Evolutionary conservation across 805 yeast species (phyloP).

Genomic region (Spathaspora boniae): DNA sequence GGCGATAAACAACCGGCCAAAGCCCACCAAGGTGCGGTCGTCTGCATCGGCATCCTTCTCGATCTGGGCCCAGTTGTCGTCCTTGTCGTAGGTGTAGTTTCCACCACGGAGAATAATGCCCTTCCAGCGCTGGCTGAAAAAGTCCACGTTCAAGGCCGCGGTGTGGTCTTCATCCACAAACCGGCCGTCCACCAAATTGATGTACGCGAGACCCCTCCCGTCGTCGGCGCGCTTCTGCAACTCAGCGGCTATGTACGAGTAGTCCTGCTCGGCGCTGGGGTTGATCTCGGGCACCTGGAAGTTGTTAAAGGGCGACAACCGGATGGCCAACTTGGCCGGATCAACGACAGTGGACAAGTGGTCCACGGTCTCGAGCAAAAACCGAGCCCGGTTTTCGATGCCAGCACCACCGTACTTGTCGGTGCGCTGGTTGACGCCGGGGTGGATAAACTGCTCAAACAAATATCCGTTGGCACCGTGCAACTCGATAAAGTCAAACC

Average conservation of each 20-base stretch:
- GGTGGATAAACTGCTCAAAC: conserved; percentile 35
- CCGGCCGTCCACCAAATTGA: conserved; percentile 28
- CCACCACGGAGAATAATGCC: conserved; percentile 17
- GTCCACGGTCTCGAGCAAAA: conserved; percentile 30
- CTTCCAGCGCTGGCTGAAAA: conserved; percentile 27
- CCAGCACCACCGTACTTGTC: conserved; percentile 30
- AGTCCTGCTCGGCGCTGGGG: conserved; percentile 25
- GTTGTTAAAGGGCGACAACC: conserved; percentile 34
- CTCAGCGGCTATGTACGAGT: conserved; percentile 26
- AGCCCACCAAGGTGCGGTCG: conserved; percentile 40
- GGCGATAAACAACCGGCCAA: conserved; percentile 37
- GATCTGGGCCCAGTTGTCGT: conserved; percentile 6
- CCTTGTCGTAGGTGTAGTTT: conserved; percentile 12
- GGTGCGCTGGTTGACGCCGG: conserved; percentile 30
- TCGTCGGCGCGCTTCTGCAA: conserved; percentile 27
- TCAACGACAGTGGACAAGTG: conserved; percentile 28
- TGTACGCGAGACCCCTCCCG: conserved; percentile 31
- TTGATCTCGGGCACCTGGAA: conserved; percentile 25
- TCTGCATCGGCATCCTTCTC: conserved; percentile 12
- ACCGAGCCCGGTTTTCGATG: conserved; percentile 37
- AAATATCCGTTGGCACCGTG: conserved; percentile 42
- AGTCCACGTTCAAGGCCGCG: conserved; percentile 12
- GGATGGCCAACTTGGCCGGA: conserved; percentile 25
- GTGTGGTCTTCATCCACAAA: conserved; percentile 6
- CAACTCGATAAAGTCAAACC: conserved; percentile 38